phyloP scores from a whole-genome alignment of 164 flowering plant species.

The Tinospora cordifolia region DNA sequence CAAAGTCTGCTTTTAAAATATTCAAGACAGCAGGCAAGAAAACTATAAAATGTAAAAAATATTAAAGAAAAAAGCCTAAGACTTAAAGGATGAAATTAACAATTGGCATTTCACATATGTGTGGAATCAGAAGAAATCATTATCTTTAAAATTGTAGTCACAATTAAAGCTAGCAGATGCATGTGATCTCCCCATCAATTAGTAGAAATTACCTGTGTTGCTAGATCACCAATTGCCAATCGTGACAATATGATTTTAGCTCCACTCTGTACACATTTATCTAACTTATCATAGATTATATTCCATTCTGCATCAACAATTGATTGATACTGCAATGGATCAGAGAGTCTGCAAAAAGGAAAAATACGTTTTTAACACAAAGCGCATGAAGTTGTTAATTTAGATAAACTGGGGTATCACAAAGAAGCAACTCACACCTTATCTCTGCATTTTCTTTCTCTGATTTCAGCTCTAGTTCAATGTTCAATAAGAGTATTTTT shows the following conservation, averaged over 20 bases:
- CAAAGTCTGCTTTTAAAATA: not conserved
- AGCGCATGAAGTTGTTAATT: not conserved
- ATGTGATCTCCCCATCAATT: not conserved
- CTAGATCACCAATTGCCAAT: constrained; percentile 92
- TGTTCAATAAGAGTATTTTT: constrained; percentile 73
- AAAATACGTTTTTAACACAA: not conserved
- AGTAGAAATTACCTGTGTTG: constrained; percentile 62
- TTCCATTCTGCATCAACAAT: constrained; percentile 99
- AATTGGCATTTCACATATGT: too few species aligned
- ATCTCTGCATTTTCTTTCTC: constrained; percentile 99
- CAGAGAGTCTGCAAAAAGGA: constrained; percentile 57
- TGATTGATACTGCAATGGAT: constrained; percentile 92
- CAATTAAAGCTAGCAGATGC: not conserved
- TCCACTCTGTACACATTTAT: constrained; percentile 91
- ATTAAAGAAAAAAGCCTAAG: too few species aligned
- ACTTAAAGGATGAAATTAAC: too few species aligned
- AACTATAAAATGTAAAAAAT: too few species aligned
- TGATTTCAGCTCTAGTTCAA: constrained; percentile 93
- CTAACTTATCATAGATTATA: constrained; percentile 95
- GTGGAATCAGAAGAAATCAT: too few species aligned
- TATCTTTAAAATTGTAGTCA: not conserved
- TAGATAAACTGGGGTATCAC: not conserved
- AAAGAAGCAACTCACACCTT: constrained; percentile 38
- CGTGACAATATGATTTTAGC: constrained; percentile 94
- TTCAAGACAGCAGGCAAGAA: too few species aligned